Percentiles rank a stretch among this genome's conserved stretches.
Conservation (phyloP, 164 flowering plant genomes). For the Pachysandra terminalis region DNA sequence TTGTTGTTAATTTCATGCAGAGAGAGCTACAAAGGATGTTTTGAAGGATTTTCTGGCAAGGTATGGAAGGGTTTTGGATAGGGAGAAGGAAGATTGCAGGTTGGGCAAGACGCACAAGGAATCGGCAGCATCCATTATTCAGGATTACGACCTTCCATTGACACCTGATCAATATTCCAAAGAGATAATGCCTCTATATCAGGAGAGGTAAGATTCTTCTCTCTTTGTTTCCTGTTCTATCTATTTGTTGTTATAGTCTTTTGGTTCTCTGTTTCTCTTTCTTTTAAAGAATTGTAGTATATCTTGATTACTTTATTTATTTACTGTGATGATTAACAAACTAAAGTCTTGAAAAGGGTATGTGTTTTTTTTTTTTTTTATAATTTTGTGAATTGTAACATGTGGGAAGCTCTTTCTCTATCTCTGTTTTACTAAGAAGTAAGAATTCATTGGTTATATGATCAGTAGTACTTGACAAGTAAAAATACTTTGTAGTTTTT, state of each 20-base stretch:
- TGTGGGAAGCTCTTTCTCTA: too few relatives aligned
- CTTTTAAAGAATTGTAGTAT: not conserved
- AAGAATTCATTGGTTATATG: too few relatives aligned
- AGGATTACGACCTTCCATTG: conserved; percentile 61
- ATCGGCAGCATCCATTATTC: conserved; percentile 34
- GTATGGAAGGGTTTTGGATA: conserved; percentile 53
- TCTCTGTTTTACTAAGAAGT: too few relatives aligned
- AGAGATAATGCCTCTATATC: conserved; percentile 48
- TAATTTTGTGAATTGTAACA: too few relatives aligned
- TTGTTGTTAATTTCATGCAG: conserved; percentile 19
- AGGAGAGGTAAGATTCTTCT: conserved; percentile 27
- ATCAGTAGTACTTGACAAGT: too few relatives aligned
- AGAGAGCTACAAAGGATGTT: conserved; percentile 37
- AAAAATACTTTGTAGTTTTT: too few relatives aligned
- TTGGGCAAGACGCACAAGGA: conserved; percentile 52
- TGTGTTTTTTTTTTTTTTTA: too few relatives aligned
- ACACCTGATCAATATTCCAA: conserved; percentile 43
- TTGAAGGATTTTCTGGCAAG: conserved; percentile 48
- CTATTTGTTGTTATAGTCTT: not conserved
- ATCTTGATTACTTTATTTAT: not conserved
- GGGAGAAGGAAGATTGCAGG: conserved; percentile 45
- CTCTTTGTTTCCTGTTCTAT: not conserved
- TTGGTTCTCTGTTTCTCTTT: not conserved
- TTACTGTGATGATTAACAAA: too few relatives aligned
- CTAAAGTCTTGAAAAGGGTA: too few relatives aligned